phyloP scores from a whole-genome alignment of 2,329 filamentous ascomycete species.

The Cytospora paraplurivora region DNA sequence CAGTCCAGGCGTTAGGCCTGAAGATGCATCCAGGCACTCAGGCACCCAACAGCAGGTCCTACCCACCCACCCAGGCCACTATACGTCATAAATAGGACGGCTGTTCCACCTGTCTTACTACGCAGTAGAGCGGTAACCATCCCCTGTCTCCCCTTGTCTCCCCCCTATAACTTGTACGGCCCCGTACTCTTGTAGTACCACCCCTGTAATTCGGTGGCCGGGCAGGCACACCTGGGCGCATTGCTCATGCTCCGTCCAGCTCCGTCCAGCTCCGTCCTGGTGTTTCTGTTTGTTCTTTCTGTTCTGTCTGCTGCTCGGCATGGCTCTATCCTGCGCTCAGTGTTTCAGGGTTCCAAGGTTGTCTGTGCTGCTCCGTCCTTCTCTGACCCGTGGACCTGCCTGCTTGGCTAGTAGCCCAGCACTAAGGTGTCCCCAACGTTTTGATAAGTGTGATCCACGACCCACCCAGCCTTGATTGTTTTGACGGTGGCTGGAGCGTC shows the following conservation, averaged over 20 bases:
- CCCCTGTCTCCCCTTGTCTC: neutral
- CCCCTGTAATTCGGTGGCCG: constrained; percentile 2
- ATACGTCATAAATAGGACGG: neutral
- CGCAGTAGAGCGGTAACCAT: constrained; percentile 3
- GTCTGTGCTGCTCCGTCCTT: no score
- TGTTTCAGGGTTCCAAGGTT: no score
- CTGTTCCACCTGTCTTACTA: neutral
- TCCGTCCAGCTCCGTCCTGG: no score
- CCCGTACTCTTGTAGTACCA: neutral
- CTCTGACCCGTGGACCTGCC: no score
- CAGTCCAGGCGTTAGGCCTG: neutral
- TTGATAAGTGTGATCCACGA: no score
- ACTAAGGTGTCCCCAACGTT: no score
- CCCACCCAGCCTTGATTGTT: neutral
- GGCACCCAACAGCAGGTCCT: neutral
- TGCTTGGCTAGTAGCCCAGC: no score
- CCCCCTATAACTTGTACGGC: neutral
- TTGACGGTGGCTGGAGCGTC: constrained; percentile 3
- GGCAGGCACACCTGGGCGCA: neutral
- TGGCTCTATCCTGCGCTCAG: no score
- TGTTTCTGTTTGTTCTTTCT: no score
- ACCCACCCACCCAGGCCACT: neutral
- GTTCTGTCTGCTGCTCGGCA: no score
- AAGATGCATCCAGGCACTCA: neutral
- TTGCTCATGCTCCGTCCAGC: no score